phyloP scores from a whole-genome alignment of 768 basidiomycete genomes.

The Collybia mongolica region DNA sequence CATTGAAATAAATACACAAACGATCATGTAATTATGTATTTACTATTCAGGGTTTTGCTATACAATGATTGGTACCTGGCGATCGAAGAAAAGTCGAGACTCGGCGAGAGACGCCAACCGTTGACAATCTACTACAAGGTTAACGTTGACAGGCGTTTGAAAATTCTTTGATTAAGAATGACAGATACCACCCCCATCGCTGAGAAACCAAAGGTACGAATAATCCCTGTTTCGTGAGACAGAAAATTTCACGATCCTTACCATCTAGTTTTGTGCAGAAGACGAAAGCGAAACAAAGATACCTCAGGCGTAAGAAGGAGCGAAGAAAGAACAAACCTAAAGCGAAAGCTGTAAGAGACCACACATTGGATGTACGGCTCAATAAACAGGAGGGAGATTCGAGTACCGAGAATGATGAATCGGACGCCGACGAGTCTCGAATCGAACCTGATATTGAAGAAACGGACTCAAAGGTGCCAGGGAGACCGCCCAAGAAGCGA shows the following conservation, averaged over 20 bases:
- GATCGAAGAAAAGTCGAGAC: too few relatives aligned
- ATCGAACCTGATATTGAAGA: constrained; percentile 17
- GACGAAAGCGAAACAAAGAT: constrained; percentile 71
- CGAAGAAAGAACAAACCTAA: constrained; percentile 49
- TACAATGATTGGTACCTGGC: too few relatives aligned
- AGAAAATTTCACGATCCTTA: constrained; percentile 17
- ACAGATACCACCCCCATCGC: not conserved
- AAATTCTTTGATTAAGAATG: not conserved
- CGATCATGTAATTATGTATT: too few relatives aligned
- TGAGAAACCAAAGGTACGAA: constrained; percentile 13
- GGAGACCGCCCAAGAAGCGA: constrained; percentile 42
- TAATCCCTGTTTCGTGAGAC: not conserved
- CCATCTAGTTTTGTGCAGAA: constrained; percentile 36
- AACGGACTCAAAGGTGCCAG: constrained; percentile 13
- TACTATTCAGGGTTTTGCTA: too few relatives aligned
- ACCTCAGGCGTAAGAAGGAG: constrained; percentile 70
- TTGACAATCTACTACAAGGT: too few relatives aligned
- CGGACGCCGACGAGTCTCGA: constrained; percentile 11
- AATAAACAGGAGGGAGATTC: constrained; percentile 22
- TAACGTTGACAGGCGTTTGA: too few relatives aligned
- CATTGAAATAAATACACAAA: too few relatives aligned
- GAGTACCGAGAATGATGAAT: constrained; percentile 18
- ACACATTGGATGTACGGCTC: not conserved
- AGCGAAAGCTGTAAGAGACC: constrained; percentile 1
- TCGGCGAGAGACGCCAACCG: too few relatives aligned